Percentiles rank a stretch among this genome's conserved stretches.
These are phyloP conservation scores for Yamadazyma insecticola DNA, from an alignment of 805 yeast genomes.

Conservation along the genomic window DNA sequence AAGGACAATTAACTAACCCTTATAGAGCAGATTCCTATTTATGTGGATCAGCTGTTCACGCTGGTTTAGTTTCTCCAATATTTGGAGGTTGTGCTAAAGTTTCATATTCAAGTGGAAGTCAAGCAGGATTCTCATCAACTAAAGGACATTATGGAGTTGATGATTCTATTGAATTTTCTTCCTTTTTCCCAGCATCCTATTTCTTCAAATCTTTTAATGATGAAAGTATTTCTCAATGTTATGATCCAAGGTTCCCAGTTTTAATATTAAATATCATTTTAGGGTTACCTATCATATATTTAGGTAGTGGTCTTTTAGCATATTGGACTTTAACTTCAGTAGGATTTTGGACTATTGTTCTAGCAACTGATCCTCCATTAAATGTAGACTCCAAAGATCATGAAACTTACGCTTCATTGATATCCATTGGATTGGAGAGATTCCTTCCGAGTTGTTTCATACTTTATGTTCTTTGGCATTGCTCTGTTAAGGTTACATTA, in stretches of 20 bases:
- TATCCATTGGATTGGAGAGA: conserved; percentile 70
- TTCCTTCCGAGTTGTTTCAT: conserved; percentile 72
- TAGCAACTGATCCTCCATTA: conserved; percentile 78
- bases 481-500: conserved; percentile 49
- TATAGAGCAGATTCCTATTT: conserved; percentile 87
- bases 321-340: conserved; percentile 59
- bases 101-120: conserved; percentile 51
- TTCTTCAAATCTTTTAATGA: conserved; percentile 41
- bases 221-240: conserved; percentile 44
- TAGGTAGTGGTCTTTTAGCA: conserved; percentile 37
- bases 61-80: conserved; percentile 69
- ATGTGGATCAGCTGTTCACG: conserved; percentile 87
- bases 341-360: conserved; percentile 80
- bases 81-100: conserved; percentile 77
- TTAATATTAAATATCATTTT: conserved; percentile 54
- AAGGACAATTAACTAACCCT: conserved; percentile 42
- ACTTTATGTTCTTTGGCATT: conserved; percentile 63
- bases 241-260: conserved; percentile 62
- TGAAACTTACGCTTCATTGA: conserved; percentile 51
- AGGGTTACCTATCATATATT: conserved; percentile 58
- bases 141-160: conserved; percentile 51
- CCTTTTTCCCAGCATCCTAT: conserved; percentile 74
- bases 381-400: conserved; percentile 49
- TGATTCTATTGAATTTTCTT: conserved; percentile 53
- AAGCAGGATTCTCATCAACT: conserved; percentile 40